Evolutionary conservation across 768 basidiomycete species (phyloP), one percentile per base, ranked within the genome.

Genomic region (Coprinopsis sp.): DNA sequence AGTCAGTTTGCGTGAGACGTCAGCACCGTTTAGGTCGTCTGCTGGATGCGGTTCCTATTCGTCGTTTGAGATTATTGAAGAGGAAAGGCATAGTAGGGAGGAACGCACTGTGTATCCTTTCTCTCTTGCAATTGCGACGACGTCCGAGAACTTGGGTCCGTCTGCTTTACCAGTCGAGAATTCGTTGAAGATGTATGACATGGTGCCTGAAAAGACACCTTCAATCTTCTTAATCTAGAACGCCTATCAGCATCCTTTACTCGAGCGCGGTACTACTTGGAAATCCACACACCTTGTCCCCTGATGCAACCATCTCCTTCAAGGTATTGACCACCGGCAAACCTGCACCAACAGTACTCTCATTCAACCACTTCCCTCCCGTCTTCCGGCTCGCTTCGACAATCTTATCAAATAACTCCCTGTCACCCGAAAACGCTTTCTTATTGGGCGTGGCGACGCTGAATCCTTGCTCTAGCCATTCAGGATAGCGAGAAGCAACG

Each of bases 161-260:
- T 78, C 77, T 4, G 81, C 68, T 37, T 76, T 73, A 1, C 79
- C 82, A 3, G 81, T 84, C 2, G 89, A 84, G 70, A 93, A 91
- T 52, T 92, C 83, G 70, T 98, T 98, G 77, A 99, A 99, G 69
- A 99, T 98, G 71, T 98, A 99, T 62, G 87, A 91, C 76, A 99
- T 81, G 2, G 96, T 99, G 7, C 96, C 96, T 4, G 90, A 93
- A 65, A 99, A 91, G 18, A 98, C 96, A 30, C 96, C 96, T 65
- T 99, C 96, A 54, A 98, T 90, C 73, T 91, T 95, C 57, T 74
- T 69, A 51, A 95, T 71, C 85, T 89, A 50, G 21, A 37, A 13
- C 12, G 16, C 27, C 6, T 33, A 12, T 3, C 6, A 40, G n/a
- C n/a, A n/a, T n/a, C n/a, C n/a, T n/a, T n/a, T n/a, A n/a, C n/a